phyloP scores from a whole-genome alignment of 768 basidiomycete genomes.

The Phlebiopsis flavidoalba region DNA sequence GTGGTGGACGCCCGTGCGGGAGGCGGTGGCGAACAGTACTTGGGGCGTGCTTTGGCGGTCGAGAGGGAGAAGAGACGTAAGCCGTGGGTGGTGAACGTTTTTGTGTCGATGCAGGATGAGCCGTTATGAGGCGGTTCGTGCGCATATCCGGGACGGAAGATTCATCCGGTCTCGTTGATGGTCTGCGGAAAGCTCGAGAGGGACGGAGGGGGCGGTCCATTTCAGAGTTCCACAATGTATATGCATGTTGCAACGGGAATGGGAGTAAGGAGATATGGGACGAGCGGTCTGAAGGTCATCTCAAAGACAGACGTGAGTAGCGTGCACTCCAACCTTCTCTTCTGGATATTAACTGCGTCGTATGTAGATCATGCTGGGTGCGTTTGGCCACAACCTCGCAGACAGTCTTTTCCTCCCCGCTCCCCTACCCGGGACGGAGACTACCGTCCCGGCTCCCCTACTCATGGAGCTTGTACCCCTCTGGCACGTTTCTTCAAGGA shows the following conservation, averaged over 20 bases:
- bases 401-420: slow-evolving; percentile 70
- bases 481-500: slow-evolving; percentile 61
- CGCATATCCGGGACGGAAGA: slow-evolving; percentile 49
- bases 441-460: slow-evolving; percentile 35
- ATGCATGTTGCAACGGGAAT: slow-evolving; percentile 45
- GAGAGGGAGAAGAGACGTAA: slow-evolving; percentile 31
- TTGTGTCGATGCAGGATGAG: slow-evolving; percentile 60
- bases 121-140: slow-evolving; percentile 29
- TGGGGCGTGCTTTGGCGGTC: slow-evolving; percentile 26
- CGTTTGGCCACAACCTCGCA: slow-evolving; percentile 55
- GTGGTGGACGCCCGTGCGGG: slow-evolving; percentile 60
- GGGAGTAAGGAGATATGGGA: slow-evolving; percentile 40
- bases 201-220: slow-evolving; percentile 32
- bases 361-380: slow-evolving; percentile 53
- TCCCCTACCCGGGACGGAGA: slow-evolving; percentile 27
- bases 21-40: slow-evolving; percentile 30
- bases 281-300: slow-evolving; percentile 58
- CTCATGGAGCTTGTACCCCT: slow-evolving; percentile 77
- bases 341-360: not conserved
- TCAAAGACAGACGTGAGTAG: slow-evolving; percentile 60
- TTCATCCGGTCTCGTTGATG: slow-evolving; percentile 57
- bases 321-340: not conserved
- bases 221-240: slow-evolving; percentile 51
- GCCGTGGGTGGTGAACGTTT: slow-evolving; percentile 61
- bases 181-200: slow-evolving; percentile 47